These are phyloP conservation scores for Malassezia globosa DNA, from an alignment of 1,284 basidiomycete species.

Conservation along the genomic window DNA sequence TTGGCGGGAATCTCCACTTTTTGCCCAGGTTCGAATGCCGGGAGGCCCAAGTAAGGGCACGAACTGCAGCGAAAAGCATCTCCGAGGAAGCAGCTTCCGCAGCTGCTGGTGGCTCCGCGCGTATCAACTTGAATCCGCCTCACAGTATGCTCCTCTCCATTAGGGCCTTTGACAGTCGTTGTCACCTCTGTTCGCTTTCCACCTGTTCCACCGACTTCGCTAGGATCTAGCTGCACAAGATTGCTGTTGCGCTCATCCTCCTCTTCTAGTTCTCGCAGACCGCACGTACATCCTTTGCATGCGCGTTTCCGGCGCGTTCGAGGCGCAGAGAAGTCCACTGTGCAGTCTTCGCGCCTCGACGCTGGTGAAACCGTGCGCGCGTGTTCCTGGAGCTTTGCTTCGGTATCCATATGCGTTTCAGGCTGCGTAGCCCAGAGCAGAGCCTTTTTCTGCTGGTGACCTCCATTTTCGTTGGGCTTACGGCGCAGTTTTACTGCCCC, in stretches of 20 bases:
- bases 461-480: slow-evolving; percentile 14
- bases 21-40: slow-evolving; percentile 95
- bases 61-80: slow-evolving; percentile 92
- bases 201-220: slow-evolving; percentile 19
- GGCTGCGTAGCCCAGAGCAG: slow-evolving; percentile 39
- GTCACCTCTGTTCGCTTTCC: slow-evolving; percentile 29
- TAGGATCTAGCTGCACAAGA: slow-evolving; percentile 34
- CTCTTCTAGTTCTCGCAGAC: slow-evolving; percentile 42
- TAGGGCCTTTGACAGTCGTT: slow-evolving; percentile 36
- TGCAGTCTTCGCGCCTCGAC: slow-evolving; percentile 39
- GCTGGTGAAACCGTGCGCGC: slow-evolving; percentile 29
- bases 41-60: slow-evolving; percentile 90
- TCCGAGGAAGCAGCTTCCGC: slow-evolving; percentile 94
- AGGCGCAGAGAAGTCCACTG: slow-evolving; percentile 27
- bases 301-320: slow-evolving; percentile 36
- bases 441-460: slow-evolving; percentile 25
- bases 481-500: slow-evolving; percentile 27
- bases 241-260: slow-evolving; percentile 27
- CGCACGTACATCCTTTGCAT: slow-evolving; percentile 46
- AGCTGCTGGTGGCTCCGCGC: slow-evolving; percentile 63
- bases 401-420: slow-evolving; percentile 28
- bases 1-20: slow-evolving; percentile 61
- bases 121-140: slow-evolving; percentile 45
- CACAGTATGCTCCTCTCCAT: slow-evolving; percentile 38
- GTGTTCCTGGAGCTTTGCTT: slow-evolving; percentile 27